These are phyloP conservation scores for Clitopilus passeckerianus DNA, from an alignment of 768 basidiomycete genomes.

Conservation along the genomic window DNA sequence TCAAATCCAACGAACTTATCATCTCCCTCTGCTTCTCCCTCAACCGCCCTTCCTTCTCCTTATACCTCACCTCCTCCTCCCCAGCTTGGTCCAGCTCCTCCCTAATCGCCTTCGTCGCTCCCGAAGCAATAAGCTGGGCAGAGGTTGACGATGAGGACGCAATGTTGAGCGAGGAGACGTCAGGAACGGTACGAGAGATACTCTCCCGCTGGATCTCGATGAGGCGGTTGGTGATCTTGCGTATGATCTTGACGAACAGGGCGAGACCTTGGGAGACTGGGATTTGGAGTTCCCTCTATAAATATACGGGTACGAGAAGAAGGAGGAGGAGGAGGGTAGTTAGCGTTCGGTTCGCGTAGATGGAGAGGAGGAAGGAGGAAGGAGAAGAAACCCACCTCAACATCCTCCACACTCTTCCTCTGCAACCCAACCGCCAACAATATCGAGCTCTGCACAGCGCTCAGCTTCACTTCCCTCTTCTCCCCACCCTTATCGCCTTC, in stretches of 20 bases:
- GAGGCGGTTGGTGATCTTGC: slow-evolving; percentile 75
- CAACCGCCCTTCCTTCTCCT: slow-evolving; percentile 61
- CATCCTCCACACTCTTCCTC: slow-evolving; percentile 82
- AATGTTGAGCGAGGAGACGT: slow-evolving; percentile 21
- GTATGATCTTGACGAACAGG: slow-evolving; percentile 85
- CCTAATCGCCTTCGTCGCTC: slow-evolving; percentile 9
- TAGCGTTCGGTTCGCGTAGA: not conserved
- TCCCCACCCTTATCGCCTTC: not conserved
- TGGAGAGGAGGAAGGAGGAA: not conserved
- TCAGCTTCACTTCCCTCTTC: slow-evolving; percentile 58
- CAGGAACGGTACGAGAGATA: slow-evolving; percentile 59
- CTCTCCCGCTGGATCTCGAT: slow-evolving; percentile 76
- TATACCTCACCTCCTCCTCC: slow-evolving; percentile 49
- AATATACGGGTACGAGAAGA: too few species aligned
- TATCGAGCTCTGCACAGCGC: slow-evolving; percentile 89
- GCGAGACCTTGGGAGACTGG: slow-evolving; percentile 87
- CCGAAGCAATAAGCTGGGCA: not conserved
- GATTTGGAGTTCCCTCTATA: slow-evolving; percentile 71
- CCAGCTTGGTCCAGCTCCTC: slow-evolving; percentile 79
- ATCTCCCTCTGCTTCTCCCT: slow-evolving; percentile 81
- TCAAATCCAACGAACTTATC: slow-evolving; percentile 83
- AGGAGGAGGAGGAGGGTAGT: not conserved
- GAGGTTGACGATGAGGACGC: not conserved
- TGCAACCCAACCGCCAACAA: slow-evolving; percentile 87
- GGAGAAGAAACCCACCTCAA: slow-evolving; percentile 56